These are phyloP conservation scores for Forsythia viridissima DNA, from an alignment of 257 asterid species.

Conservation along the genomic window DNA sequence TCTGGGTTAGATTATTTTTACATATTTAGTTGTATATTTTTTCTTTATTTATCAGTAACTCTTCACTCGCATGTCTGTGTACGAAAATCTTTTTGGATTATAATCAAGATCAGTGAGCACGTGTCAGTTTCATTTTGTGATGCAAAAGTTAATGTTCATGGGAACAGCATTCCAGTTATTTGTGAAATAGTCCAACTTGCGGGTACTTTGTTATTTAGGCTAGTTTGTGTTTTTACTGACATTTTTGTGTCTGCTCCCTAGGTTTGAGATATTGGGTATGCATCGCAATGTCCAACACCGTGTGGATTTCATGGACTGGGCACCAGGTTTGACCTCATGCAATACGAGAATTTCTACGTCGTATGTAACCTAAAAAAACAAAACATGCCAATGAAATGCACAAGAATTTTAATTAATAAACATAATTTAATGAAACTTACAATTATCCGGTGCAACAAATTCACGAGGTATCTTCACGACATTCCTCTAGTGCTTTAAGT, in stretches of 20 bases:
- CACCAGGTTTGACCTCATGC: constrained; percentile 71
- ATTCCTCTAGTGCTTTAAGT: neutral
- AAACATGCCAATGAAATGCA: neutral
- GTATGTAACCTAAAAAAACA: neutral
- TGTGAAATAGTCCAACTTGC: constrained; percentile 15
- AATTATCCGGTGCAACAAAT: neutral
- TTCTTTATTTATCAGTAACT: neutral
- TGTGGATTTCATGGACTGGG: constrained; percentile 98
- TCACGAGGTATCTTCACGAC: neutral
- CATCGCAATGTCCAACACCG: constrained; percentile 89
- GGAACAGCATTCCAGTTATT: neutral
- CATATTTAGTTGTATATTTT: neutral
- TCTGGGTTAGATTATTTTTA: constrained; percentile 68
- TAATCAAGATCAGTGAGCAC: neutral
- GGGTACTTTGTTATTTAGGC: constrained; percentile 8
- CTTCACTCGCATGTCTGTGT: neutral
- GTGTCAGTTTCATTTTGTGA: neutral
- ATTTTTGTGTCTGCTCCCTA: constrained; percentile 25
- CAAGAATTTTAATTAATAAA: neutral
- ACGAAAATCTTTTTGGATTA: neutral
- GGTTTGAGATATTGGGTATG: constrained; percentile 87
- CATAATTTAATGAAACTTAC: neutral
- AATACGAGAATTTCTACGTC: neutral
- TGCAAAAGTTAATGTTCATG: neutral
- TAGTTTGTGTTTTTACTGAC: constrained; percentile 15